phyloP scores from a whole-genome alignment of 1,284 basidiomycete genomes.

The Ustilago sp. region DNA sequence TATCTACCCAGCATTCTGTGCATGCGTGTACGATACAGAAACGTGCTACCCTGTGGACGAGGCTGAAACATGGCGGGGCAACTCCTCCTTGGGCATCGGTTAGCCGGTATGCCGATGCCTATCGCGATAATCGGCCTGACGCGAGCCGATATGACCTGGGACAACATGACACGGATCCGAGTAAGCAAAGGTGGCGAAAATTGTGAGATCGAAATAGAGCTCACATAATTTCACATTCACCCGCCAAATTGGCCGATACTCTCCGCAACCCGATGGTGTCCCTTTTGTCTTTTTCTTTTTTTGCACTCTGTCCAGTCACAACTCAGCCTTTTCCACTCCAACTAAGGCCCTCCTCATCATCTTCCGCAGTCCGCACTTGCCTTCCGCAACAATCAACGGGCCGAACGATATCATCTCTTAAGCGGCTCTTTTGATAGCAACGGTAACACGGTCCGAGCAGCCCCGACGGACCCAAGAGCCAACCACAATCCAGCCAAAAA shows the following conservation, averaged over 20 bases:
- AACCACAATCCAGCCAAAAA: background rate
- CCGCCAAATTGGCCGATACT: constrained; percentile 39
- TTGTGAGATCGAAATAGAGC: too few relatives aligned
- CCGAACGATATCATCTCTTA: background rate
- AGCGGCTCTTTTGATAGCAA: background rate
- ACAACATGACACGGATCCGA: too few relatives aligned
- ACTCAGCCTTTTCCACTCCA: constrained; percentile 5
- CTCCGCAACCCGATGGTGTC: constrained; percentile 11
- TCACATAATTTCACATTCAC: background rate
- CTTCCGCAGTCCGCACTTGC: background rate
- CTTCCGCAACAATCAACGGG: background rate
- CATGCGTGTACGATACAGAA: too few relatives aligned
- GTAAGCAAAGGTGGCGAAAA: too few relatives aligned
- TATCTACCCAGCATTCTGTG: too few relatives aligned
- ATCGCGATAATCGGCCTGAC: too few relatives aligned
- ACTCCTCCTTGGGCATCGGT: too few relatives aligned
- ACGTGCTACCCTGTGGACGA: too few relatives aligned
- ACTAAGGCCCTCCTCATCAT: background rate
- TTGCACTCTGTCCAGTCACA: constrained; percentile 4
- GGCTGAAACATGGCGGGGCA: too few relatives aligned
- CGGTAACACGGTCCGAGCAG: background rate
- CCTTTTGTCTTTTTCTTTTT: background rate
- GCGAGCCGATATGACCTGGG: background rate
- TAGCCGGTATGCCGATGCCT: too few relatives aligned
- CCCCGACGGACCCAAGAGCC: background rate